phyloP scores from a whole-genome alignment of 129 eudicot species.

The Flaveria sonorensis region DNA sequence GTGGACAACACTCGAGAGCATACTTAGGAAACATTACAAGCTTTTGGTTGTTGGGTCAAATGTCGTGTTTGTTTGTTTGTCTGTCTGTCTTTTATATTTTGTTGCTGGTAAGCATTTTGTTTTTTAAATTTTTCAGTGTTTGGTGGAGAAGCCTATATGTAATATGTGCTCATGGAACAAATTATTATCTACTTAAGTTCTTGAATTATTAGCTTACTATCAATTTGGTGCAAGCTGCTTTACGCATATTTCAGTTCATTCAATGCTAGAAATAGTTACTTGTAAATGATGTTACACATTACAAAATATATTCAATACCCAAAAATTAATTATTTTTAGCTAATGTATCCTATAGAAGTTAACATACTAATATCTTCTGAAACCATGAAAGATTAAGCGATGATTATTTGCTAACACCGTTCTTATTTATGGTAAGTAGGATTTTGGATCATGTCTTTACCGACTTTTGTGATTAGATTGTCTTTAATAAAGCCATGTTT shows the following conservation, averaged over 20 bases:
- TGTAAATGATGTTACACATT: neutral
- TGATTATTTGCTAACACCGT: no score
- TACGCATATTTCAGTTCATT: neutral
- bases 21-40: conserved; percentile 31
- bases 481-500: no score
- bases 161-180: conserved; percentile 42
- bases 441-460: no score
- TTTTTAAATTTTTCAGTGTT: conserved; percentile 32
- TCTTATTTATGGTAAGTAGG: no score
- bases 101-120: conserved; percentile 36
- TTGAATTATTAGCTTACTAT: conserved; percentile 9
- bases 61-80: conserved; percentile 38
- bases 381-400: neutral
- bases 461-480: no score
- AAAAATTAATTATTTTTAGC: no score
- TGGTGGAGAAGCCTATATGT: conserved; percentile 47
- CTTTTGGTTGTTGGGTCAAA: conserved; percentile 34
- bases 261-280: neutral
- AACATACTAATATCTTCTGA: neutral
- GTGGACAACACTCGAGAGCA: conserved; percentile 34
- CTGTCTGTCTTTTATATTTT: conserved; percentile 25
- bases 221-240: neutral
- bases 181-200: conserved; percentile 25
- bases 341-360: no score
- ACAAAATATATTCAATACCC: neutral